Conservation (phyloP, 2,329 filamentous ascomycete genomes). For the Epicoccum sorghinum region DNA sequence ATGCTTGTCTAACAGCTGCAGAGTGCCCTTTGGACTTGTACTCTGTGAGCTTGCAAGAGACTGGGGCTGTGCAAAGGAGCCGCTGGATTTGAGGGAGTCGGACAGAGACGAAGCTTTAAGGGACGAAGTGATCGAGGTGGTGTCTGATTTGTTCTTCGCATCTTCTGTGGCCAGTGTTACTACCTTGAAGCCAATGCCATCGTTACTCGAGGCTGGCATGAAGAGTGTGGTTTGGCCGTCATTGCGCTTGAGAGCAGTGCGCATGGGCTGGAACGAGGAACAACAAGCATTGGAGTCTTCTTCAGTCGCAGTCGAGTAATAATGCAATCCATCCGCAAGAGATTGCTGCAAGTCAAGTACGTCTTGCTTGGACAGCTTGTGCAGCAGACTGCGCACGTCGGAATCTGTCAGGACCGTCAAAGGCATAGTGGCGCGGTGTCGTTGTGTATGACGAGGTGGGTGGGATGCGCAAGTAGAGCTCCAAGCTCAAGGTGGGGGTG, state of each 20-base stretch:
- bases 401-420: constrained; percentile 64
- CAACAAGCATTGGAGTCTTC: constrained; percentile 61
- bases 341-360: constrained; percentile 63
- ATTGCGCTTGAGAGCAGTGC: constrained; percentile 65
- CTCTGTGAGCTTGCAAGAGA: constrained; percentile 29
- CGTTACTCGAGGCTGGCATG: constrained; percentile 68
- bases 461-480: constrained; percentile 3
- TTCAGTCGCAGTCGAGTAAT: constrained; percentile 69
- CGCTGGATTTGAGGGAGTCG: constrained; percentile 26
- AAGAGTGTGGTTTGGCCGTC: constrained; percentile 69
- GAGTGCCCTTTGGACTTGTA: constrained; percentile 61
- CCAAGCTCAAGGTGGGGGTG: constrained; percentile 2
- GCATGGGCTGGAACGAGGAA: constrained; percentile 65
- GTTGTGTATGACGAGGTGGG: constrained; percentile 11
- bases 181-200: constrained; percentile 68
- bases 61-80: constrained; percentile 28
- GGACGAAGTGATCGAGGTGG: constrained; percentile 43
- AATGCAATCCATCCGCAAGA: constrained; percentile 65
- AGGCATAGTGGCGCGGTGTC: constrained; percentile 53
- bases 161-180: constrained; percentile 59
- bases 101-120: constrained; percentile 40
- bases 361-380: constrained; percentile 62
- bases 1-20: constrained; percentile 64
- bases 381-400: constrained; percentile 62
- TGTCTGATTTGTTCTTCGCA: constrained; percentile 27